Base-by-base conservation (phyloP, 1,284 basidiomycete species). In the Pulveroboletus sp. region DNA sequence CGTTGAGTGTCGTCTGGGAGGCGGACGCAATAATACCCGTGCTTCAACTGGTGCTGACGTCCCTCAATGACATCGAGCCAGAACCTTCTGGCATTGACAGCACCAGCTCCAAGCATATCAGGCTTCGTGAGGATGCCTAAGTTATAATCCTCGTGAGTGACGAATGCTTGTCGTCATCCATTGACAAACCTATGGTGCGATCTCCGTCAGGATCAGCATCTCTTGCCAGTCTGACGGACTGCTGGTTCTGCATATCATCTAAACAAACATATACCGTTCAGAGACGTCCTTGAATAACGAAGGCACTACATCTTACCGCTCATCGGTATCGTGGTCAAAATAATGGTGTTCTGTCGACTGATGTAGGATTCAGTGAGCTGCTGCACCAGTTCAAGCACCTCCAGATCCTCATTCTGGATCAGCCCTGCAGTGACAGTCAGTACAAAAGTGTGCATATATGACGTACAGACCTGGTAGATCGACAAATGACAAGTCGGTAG, bases 241-340 rank as follows among this genome's bases (percentile, higher is more conserved):
- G 74, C 59, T 87, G 83, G 60, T 85, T 87, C 54, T 87, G 78
- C n/a, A 86, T 80, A 46, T 88, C 86, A 47, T 86, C 86, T 88
- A 50, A 26, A 53, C 7, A 8, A 4, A 43, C 36, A 49, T 11
- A 36, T 17, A 11, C 13, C 13, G n/a, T 37, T 35, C 21, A 56
- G 48, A 47, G 45, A 43, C 10, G 37, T 46, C 0, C 36, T 32
- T 35, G 8, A 26, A 48, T 41, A 21, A 21, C 42, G 11, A 57
- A 35, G 24, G 40, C 6, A 35, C 13, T 40, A 4, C 21, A 62
- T 42, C 68, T 57, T 54, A 84, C 85, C 83, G 48, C 75, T 81
- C 78, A 84, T 82, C 0, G 85, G 85, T 49, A 87, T 75, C 0
- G 83, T 78, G 0, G 85, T 78, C 1, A 87, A 72, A 54, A 87